Percentiles rank a stretch among this genome's conserved stretches.
These are phyloP conservation scores for Pisolithus marmoratus DNA, from an alignment of 768 basidiomycete species.

Conservation along the genomic window DNA sequence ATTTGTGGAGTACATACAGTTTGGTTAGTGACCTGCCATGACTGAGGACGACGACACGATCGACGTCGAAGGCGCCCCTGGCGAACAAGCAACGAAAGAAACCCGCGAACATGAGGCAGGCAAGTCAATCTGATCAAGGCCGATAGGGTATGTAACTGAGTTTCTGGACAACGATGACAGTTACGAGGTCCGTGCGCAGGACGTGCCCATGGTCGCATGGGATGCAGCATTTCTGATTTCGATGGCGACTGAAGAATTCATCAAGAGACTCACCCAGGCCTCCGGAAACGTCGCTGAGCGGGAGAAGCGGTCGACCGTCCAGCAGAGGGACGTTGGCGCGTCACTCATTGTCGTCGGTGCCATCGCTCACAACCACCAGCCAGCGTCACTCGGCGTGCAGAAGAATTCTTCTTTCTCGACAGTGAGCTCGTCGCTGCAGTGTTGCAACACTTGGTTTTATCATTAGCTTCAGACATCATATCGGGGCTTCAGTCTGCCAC, in stretches of 20 bases:
- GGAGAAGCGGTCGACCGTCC: conserved; percentile 70
- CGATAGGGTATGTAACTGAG: conserved; percentile 55
- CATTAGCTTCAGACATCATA: conserved; percentile 33
- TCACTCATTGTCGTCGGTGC: conserved; percentile 1
- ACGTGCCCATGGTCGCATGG: conserved; percentile 66
- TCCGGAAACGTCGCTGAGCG: conserved; percentile 63
- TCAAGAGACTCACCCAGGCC: conserved; percentile 66
- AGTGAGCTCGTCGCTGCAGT: conserved; percentile 35
- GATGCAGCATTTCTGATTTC: conserved; percentile 79
- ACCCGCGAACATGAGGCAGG: conserved; percentile 41
- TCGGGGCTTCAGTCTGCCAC: conserved; percentile 29
- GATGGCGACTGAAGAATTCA: conserved; percentile 84
- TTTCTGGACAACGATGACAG: conserved; percentile 1
- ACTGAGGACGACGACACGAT: background rate
- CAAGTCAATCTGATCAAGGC: conserved; percentile 84
- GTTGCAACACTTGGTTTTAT: conserved; percentile 35
- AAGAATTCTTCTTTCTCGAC: conserved; percentile 76
- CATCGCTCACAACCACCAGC: conserved; percentile 32
- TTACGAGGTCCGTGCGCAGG: conserved; percentile 36
- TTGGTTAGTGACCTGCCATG: background rate
- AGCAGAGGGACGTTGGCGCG: conserved; percentile 75
- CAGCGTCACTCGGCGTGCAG: conserved; percentile 54
- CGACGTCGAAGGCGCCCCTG: background rate
- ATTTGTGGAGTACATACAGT: background rate
- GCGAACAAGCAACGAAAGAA: background rate